Conservation (phyloP, 1,284 basidiomycete genomes). For the Athelia psychrophila region DNA sequence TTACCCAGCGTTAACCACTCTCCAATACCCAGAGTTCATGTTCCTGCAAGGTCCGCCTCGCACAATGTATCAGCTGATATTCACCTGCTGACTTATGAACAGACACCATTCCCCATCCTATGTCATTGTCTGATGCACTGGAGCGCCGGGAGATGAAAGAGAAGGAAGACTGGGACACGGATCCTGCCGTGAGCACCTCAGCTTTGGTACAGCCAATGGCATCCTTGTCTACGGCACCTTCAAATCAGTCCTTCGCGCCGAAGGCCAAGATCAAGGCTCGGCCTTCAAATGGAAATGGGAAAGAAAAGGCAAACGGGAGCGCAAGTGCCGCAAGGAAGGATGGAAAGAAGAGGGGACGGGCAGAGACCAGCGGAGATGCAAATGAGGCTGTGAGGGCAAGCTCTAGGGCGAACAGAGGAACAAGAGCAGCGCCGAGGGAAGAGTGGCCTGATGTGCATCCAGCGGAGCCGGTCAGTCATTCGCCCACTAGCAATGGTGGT, state of each 20-base stretch:
- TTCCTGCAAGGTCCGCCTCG: constrained; percentile 57
- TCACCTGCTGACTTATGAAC: too few species aligned
- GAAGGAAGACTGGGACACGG: constrained; percentile 53
- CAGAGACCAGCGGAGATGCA: constrained; percentile 14
- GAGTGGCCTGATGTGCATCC: background rate
- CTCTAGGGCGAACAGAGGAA: constrained; percentile 21
- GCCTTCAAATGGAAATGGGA: constrained; percentile 30
- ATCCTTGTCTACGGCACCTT: constrained; percentile 9
- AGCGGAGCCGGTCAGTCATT: background rate
- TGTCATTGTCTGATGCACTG: constrained; percentile 57
- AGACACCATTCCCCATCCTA: constrained; percentile 69
- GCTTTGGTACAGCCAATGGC: constrained; percentile 13
- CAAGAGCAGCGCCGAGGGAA: background rate
- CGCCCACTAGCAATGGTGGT: background rate
- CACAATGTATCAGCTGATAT: constrained; percentile 4
- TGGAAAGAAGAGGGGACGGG: constrained; percentile 14
- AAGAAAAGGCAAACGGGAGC: constrained; percentile 34
- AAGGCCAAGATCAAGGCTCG: constrained; percentile 38
- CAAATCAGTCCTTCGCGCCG: constrained; percentile 23
- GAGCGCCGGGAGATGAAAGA: constrained; percentile 52
- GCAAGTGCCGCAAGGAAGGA: constrained; percentile 13
- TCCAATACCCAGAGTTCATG: constrained; percentile 62
- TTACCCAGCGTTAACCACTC: constrained; percentile 48
- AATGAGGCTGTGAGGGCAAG: constrained; percentile 19
- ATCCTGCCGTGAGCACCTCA: constrained; percentile 49